These are phyloP conservation scores for Pseudoneurospora amorphoporcata DNA, from an alignment of 495 filamentous ascomycete genomes.

Conservation along the genomic window DNA sequence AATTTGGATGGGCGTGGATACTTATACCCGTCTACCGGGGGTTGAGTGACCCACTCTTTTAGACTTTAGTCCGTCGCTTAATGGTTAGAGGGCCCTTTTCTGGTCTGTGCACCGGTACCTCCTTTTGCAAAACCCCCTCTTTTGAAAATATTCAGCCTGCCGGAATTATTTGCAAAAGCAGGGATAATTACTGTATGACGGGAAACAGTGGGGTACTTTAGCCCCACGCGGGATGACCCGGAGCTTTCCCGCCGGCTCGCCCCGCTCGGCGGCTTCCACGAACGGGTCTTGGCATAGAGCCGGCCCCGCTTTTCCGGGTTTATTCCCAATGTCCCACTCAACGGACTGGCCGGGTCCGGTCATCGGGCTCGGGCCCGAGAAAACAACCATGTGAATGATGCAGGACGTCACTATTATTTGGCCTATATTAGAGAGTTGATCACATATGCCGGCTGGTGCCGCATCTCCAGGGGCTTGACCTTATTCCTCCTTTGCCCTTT, in stretches of 20 bases:
- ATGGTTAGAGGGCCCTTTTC: too few species aligned
- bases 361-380: neutral
- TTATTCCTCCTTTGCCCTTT: neutral
- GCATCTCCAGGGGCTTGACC: neutral
- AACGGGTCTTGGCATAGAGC: neutral
- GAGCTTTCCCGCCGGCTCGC: neutral
- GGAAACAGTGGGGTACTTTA: neutral
- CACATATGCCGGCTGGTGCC: neutral
- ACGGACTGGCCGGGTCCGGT: neutral
- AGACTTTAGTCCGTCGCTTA: too few species aligned
- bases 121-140: too few species aligned
- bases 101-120: too few species aligned
- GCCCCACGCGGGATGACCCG: neutral
- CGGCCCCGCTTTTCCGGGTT: neutral
- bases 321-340: neutral
- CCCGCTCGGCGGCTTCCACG: neutral
- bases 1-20: too few species aligned
- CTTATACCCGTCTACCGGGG: too few species aligned
- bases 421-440: neutral
- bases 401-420: neutral
- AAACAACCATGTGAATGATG: neutral
- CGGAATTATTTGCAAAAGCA: too few species aligned
- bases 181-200: too few species aligned
- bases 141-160: too few species aligned
- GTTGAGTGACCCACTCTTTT: too few species aligned